Conservation (phyloP, 78 protist species). For the Carpediemonas membranifera region DNA sequence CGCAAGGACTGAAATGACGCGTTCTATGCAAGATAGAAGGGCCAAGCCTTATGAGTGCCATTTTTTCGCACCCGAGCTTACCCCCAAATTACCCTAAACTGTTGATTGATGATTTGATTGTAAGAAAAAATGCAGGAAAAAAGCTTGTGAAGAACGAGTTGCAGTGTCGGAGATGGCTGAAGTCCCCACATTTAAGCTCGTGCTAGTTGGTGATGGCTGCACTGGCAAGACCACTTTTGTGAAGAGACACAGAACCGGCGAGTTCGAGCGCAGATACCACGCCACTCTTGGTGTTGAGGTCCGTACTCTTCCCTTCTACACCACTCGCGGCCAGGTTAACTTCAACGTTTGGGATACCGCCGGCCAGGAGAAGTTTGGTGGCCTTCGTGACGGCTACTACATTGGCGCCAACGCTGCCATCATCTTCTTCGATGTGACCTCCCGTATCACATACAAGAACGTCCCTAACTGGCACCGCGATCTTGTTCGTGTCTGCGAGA, state of each 20-base stretch:
- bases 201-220: constrained; percentile 95
- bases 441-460: constrained; percentile 87
- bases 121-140: too few relatives aligned
- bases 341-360: constrained; percentile 99
- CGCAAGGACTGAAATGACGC: too few relatives aligned
- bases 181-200: constrained; percentile 72
- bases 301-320: constrained; percentile 79
- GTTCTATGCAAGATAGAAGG: too few relatives aligned
- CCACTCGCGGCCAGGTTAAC: constrained; percentile 76
- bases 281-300: constrained; percentile 68
- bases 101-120: too few relatives aligned
- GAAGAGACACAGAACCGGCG: constrained; percentile 95
- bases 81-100: too few relatives aligned
- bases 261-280: constrained; percentile 82
- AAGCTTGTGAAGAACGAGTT: too few relatives aligned
- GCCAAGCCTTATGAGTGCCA: too few relatives aligned
- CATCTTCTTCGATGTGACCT: constrained; percentile 98
- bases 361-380: constrained; percentile 99
- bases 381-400: constrained; percentile 94
- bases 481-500: constrained; percentile 78
- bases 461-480: constrained; percentile 95
- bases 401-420: constrained; percentile 80
- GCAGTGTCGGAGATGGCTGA: too few relatives aligned
- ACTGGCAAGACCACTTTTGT: constrained; percentile 97
- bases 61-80: too few relatives aligned